Conservation (phyloP, 306 rosid genomes). For the Medicago truncatula region MtrunA17r5.0-ANR NC_053046.1:15944501-15945000, state of each 20-base stretch:
- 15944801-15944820: conserved; percentile 18
- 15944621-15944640: background rate
- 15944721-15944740: background rate
- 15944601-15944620: background rate
- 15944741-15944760: background rate
- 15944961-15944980: conserved; percentile 85
- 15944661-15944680: background rate
- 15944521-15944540: conserved; percentile 31
- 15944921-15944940: conserved; percentile 86
- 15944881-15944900: conserved; percentile 70
- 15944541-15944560: conserved; percentile 22
- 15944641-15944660: background rate
- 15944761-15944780: conserved; percentile 30
- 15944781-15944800: background rate
- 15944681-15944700: background rate
- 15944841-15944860: conserved; percentile 71
- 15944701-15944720: background rate
- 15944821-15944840: conserved; percentile 78
- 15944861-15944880: conserved; percentile 84
- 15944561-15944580: conserved; percentile 13
- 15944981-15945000: conserved; percentile 78
- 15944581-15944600: conserved; percentile 3
- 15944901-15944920: conserved; percentile 62
- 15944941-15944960: conserved; percentile 85
- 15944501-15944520: conserved; percentile 19